A percentile compares a stretch with the other conserved stretches of the same genome.
Evolutionary conservation across 495 filamentous ascomycete species (phyloP).

Genomic region (Lophiotrema nucula): DNA sequence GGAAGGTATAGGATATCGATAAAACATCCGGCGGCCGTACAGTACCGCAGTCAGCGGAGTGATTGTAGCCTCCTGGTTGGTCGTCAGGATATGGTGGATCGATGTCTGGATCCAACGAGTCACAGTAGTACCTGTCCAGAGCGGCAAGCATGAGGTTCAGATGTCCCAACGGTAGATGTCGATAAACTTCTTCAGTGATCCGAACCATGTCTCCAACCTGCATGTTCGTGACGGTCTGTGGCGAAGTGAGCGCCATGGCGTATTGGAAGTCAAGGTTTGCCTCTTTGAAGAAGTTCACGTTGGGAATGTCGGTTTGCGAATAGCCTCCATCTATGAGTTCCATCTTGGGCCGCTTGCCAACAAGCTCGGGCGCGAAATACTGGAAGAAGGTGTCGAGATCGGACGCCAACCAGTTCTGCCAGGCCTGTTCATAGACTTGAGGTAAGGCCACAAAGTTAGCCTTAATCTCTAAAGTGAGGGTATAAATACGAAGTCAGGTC

Average conservation of each 20-base stretch:
- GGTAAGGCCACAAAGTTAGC: no score
- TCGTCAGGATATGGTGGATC: no score
- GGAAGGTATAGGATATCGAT: no score
- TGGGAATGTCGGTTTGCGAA: neutral
- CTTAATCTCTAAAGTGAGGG: no score
- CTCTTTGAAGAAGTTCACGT: neutral
- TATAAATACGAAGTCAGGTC: no score
- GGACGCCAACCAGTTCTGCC: neutral
- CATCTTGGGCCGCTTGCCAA: neutral
- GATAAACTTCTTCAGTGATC: no score
- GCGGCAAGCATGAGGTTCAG: neutral
- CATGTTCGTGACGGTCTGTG: neutral
- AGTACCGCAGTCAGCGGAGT: no score
- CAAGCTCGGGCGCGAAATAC: no score
- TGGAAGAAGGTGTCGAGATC: conserved; percentile 1
- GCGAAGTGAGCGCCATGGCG: neutral
- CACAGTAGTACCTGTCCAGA: neutral
- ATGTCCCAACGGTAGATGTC: neutral
- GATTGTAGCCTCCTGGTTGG: no score
- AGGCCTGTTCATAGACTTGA: neutral
- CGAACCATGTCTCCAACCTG: neutral
- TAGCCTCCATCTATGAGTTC: neutral
- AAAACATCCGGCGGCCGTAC: no score
- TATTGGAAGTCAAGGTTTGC: neutral
- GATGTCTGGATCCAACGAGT: no score